Conservation (phyloP, 2,329 filamentous ascomycete species). For the Monilinia laxa region DNA sequence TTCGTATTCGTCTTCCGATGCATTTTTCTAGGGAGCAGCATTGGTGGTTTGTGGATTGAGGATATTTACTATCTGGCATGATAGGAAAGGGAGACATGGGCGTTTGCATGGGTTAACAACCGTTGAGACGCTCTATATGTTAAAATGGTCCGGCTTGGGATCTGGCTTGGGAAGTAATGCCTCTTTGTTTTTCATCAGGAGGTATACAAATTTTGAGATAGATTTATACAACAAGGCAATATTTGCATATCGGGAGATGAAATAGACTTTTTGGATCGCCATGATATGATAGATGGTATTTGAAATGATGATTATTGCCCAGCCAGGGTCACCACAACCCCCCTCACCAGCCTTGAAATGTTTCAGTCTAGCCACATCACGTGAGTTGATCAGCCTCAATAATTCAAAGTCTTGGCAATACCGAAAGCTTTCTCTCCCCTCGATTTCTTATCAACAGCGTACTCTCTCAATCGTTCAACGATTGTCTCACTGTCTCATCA, state of each 20-base stretch:
- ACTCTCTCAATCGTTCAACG: not conserved
- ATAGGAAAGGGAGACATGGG: conserved; percentile 27
- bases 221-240: conserved; percentile 17
- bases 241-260: conserved; percentile 5
- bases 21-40: conserved; percentile 14
- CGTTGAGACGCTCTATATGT: conserved; percentile 14
- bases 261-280: not conserved
- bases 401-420: not conserved
- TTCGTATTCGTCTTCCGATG: conserved; percentile 22
- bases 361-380: not conserved
- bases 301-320: not conserved
- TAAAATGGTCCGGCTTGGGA: conserved; percentile 11
- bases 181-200: conserved; percentile 14
- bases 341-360: not conserved
- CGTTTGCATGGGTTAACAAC: conserved; percentile 17
- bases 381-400: not conserved
- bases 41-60: conserved; percentile 8
- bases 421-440: conserved; percentile 19
- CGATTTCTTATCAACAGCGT: not conserved
- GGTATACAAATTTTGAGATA: conserved; percentile 11
- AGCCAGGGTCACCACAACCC: not conserved
- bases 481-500: not conserved
- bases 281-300: not conserved
- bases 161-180: conserved; percentile 21
- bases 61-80: conserved; percentile 29